phyloP scores from a whole-genome alignment of 2,329 filamentous ascomycete species.

The Penicillium fuscoglaucum region DNA sequence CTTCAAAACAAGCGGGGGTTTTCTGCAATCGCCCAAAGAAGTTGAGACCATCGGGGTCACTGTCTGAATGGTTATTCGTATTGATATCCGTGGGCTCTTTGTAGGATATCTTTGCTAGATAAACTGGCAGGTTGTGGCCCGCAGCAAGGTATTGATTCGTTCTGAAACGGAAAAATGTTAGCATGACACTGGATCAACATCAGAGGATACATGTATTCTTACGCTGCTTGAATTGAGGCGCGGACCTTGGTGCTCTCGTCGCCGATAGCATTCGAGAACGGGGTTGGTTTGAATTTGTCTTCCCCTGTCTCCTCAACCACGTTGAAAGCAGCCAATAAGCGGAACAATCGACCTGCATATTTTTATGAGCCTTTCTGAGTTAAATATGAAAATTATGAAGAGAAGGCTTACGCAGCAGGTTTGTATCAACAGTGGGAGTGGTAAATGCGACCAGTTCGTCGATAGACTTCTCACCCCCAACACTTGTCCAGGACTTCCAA shows the following conservation, averaged over 20 bases:
- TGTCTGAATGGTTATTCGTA: conserved; percentile 26
- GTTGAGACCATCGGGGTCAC: conserved; percentile 25
- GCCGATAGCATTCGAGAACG: conserved; percentile 35
- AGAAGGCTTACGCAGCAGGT: conserved; percentile 29
- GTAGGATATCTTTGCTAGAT: conserved; percentile 37
- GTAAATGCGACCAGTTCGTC: conserved; percentile 31
- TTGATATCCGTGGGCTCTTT: conserved; percentile 32
- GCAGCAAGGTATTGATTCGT: conserved; percentile 34
- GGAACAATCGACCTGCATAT: conserved; percentile 30
- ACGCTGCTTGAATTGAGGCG: conserved; percentile 35
- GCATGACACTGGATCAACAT: background rate
- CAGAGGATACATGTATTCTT: background rate
- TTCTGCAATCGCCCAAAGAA: conserved; percentile 38
- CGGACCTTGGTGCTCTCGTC: conserved; percentile 34
- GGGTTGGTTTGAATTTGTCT: conserved; percentile 34
- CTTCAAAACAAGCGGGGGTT: conserved; percentile 30
- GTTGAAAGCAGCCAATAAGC: conserved; percentile 33
- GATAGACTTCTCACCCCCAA: conserved; percentile 32
- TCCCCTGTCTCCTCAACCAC: conserved; percentile 34
- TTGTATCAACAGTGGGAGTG: conserved; percentile 26
- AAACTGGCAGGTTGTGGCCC: conserved; percentile 35
- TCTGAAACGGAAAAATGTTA: conserved; percentile 11
- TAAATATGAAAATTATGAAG: too few relatives aligned
- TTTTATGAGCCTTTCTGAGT: background rate
- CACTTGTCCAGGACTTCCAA: conserved; percentile 33